A percentile compares a stretch with the other conserved stretches of the same genome.
phyloP scores from a whole-genome alignment of 129 eudicot species.

The Dittrichia graveolens region DNA sequence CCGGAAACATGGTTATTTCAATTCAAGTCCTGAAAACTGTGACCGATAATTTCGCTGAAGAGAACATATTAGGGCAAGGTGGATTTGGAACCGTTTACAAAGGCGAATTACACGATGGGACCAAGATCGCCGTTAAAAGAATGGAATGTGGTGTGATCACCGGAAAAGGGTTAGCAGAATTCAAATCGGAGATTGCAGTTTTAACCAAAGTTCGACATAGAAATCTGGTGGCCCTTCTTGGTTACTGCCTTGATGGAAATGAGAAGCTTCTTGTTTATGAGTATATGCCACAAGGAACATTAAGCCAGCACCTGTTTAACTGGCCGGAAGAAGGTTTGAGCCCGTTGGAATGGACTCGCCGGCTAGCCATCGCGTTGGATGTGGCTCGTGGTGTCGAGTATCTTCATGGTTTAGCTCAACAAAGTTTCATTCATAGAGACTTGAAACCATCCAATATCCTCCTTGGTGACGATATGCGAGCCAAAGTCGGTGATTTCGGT shows the following conservation, averaged over 20 bases:
- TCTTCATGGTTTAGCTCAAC: conserved; percentile 91
- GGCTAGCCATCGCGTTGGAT: conserved; percentile 84
- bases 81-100: conserved; percentile 98
- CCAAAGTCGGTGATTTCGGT: conserved; percentile 96
- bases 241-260: conserved; percentile 92
- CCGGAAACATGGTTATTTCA: conserved; percentile 94
- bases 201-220: conserved; percentile 92
- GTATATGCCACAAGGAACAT: conserved; percentile 97
- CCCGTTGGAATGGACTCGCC: conserved; percentile 86
- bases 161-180: conserved; percentile 81
- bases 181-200: conserved; percentile 91
- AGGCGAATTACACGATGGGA: conserved; percentile 95
- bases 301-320: conserved; percentile 74
- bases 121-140: conserved; percentile 93
- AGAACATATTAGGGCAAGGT: conserved; percentile 83
- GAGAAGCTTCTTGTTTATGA: conserved; percentile 94
- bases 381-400: conserved; percentile 98
- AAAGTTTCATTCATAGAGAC: conserved; percentile 95
- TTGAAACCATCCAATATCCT: conserved; percentile 93
- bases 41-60: conserved; percentile 76
- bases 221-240: conserved; percentile 92
- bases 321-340: conserved; percentile 88
- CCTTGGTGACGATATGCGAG: conserved; percentile 98
- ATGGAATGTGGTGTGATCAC: conserved; percentile 83
- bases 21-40: conserved; percentile 88